Percentiles rank a stretch among this genome's conserved stretches.
These are phyloP conservation scores for Brassica juncea DNA, from an alignment of 345 rosid species.

Conservation along the genomic window DNA sequence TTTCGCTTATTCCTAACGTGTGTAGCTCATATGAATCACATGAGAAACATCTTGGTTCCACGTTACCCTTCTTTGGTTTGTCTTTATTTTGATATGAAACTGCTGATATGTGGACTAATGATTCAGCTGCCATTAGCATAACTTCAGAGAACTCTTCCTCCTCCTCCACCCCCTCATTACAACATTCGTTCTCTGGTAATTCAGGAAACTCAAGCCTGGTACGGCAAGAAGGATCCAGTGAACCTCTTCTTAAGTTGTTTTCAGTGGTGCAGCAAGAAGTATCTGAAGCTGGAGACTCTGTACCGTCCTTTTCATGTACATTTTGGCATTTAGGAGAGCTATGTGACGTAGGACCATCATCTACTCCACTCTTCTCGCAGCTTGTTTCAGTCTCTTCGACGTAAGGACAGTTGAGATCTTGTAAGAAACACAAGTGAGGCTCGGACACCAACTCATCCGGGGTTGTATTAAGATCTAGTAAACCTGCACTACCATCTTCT, in stretches of 20 bases:
- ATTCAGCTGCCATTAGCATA: conserved; percentile 61
- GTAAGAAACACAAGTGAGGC: conserved; percentile 32
- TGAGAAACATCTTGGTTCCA: conserved; percentile 44
- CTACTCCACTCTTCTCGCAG: conserved; percentile 37
- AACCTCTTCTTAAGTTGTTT: conserved; percentile 4
- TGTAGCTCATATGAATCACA: conserved; percentile 64
- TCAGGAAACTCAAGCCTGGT: conserved; percentile 33
- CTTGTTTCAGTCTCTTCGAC: conserved; percentile 33
- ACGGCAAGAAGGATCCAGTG: conserved; percentile 32
- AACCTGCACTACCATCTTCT: conserved; percentile 5
- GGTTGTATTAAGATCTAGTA: conserved; percentile 34
- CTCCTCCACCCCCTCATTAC: conserved; percentile 30
- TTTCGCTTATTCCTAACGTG: conserved; percentile 54
- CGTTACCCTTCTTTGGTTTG: background rate
- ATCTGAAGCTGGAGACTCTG: conserved; percentile 39
- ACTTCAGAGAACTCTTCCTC: conserved; percentile 40
- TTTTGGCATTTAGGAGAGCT: conserved; percentile 34
- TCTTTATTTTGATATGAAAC: conserved; percentile 29
- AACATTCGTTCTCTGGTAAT: background rate
- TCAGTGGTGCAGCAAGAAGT: conserved; percentile 42
- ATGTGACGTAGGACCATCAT: conserved; percentile 19
- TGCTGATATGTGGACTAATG: conserved; percentile 51
- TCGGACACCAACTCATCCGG: conserved; percentile 29
- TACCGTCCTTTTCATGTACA: conserved; percentile 29
- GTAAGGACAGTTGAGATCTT: conserved; percentile 41